phyloP scores from a whole-genome alignment of 352 stramenopile genomes.

The Phytophthora megakarya region DNA sequence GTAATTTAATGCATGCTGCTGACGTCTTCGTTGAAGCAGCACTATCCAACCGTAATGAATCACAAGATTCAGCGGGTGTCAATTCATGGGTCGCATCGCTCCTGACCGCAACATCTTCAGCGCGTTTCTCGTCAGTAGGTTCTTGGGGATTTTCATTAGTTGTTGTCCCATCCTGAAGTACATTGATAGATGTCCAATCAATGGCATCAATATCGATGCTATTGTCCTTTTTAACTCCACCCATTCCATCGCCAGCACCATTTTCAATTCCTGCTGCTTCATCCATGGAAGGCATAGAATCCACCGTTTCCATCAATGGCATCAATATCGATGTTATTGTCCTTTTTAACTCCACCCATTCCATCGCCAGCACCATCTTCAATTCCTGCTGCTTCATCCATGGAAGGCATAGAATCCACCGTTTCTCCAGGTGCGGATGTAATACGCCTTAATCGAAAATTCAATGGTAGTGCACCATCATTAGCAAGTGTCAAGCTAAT shows the following conservation, averaged over 20 bases:
- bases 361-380: not conserved
- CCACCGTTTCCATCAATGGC: too few species aligned
- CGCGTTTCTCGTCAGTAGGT: not conserved
- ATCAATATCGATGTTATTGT: not conserved
- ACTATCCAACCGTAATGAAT: conserved; percentile 6
- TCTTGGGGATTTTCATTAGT: conserved; percentile 17
- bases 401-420: not conserved
- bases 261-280: not conserved
- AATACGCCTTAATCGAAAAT: conserved; percentile 41
- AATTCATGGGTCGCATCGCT: not conserved
- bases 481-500: conserved; percentile 70
- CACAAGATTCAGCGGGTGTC: not conserved
- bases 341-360: not conserved
- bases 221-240: not conserved
- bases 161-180: not conserved
- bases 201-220: not conserved
- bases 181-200: not conserved
- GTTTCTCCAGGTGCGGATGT: not conserved
- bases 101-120: not conserved
- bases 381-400: not conserved
- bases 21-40: conserved; percentile 7
- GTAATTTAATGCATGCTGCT: not conserved
- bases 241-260: not conserved
- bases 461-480: conserved; percentile 64
- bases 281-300: not conserved